Evolutionary conservation across 2,329 filamentous ascomycete species (phyloP).

Genomic region (Paraconiothyrium sp.): DNA sequence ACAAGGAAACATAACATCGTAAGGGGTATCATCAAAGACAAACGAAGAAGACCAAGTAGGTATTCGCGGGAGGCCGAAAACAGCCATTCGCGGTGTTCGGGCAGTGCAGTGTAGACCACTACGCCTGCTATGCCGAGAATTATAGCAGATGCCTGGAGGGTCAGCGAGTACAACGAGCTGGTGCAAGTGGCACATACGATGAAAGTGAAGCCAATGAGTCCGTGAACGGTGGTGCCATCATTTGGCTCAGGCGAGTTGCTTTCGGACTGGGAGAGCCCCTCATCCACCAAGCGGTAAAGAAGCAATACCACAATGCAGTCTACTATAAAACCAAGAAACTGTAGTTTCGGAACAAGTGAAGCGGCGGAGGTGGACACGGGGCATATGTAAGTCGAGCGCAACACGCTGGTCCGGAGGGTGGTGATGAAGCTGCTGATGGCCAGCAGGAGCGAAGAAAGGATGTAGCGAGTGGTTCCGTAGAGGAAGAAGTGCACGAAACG

Average conservation of each 20-base stretch:
- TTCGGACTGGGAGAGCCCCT: constrained; percentile 34
- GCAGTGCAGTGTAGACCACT: constrained; percentile 40
- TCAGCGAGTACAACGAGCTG: constrained; percentile 25
- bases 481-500: constrained; percentile 38
- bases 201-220: constrained; percentile 41
- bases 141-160: constrained; percentile 39
- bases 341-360: constrained; percentile 39
- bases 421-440: constrained; percentile 44
- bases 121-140: constrained; percentile 42
- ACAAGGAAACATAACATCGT: constrained; percentile 48
- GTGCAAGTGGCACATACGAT: constrained; percentile 28
- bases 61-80: constrained; percentile 44
- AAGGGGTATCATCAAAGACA: constrained; percentile 50
- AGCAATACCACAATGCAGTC: constrained; percentile 39
- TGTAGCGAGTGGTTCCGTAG: constrained; percentile 42
- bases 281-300: constrained; percentile 40
- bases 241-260: constrained; percentile 36
- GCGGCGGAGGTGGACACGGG: constrained; percentile 36
- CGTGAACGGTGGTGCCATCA: constrained; percentile 39
- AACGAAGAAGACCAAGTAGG: constrained; percentile 44
- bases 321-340: constrained; percentile 40
- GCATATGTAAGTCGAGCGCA: constrained; percentile 47
- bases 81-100: constrained; percentile 48
- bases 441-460: constrained; percentile 41
- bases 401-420: constrained; percentile 36